Conservation (phyloP, 2,329 filamentous ascomycete species). For the Colletotrichum neosansevieriae region DNA sequence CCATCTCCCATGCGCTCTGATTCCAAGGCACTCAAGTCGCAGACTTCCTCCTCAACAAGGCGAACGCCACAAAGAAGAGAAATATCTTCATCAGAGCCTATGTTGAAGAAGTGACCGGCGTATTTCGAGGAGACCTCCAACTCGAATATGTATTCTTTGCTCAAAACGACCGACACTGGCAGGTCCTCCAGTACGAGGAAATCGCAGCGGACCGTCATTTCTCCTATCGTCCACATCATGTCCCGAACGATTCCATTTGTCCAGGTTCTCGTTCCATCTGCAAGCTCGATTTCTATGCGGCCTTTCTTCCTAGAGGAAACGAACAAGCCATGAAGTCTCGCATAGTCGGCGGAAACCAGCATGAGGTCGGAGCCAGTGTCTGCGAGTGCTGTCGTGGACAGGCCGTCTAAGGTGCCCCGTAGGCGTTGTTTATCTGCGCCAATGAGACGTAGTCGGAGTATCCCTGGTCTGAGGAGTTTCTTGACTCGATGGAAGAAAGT, state of each 20-base stretch:
- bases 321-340: not conserved
- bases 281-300: not conserved
- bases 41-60: not conserved
- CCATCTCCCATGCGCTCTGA: not conserved
- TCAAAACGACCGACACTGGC: not conserved
- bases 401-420: too few relatives aligned
- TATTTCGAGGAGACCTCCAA: not conserved
- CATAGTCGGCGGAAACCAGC: not conserved
- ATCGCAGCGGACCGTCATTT: not conserved
- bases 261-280: not conserved
- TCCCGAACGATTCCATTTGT: not conserved
- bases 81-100: not conserved
- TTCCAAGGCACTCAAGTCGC: not conserved
- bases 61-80: constrained; percentile 5
- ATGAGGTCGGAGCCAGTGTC: too few relatives aligned
- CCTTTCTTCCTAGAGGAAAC: not conserved
- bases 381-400: too few relatives aligned
- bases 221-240: not conserved
- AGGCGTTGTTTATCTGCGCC: too few relatives aligned
- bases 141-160: constrained; percentile 5
- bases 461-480: too few relatives aligned
- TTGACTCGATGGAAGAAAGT: too few relatives aligned
- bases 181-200: constrained; percentile 1
- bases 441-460: too few relatives aligned
- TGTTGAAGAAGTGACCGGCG: not conserved